Evolutionary conservation across 2,329 filamentous ascomycete species (phyloP).

Genomic region (Emmonsia crescens): DNA sequence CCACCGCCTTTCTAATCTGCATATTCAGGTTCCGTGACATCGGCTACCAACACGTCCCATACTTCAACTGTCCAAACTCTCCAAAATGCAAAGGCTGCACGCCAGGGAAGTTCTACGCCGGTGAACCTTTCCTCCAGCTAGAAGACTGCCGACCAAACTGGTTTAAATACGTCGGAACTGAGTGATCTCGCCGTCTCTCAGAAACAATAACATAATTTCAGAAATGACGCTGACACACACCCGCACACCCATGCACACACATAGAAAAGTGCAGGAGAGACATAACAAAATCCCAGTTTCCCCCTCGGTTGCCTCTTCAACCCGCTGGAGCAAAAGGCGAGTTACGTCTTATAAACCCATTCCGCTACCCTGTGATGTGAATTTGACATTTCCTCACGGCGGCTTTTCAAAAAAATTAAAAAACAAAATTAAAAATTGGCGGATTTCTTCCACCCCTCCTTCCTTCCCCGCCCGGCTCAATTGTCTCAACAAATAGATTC

Average conservation of each 20-base stretch:
- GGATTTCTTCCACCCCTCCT: background rate
- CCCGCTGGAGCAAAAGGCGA: background rate
- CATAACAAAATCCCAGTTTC: background rate
- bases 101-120: slow-evolving; percentile 80
- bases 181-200: slow-evolving; percentile 19
- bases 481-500: background rate
- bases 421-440: background rate
- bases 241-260: background rate
- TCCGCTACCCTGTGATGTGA: background rate
- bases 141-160: slow-evolving; percentile 94
- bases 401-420: background rate
- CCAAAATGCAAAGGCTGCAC: slow-evolving; percentile 83
- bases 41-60: slow-evolving; percentile 95
- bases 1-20: background rate
- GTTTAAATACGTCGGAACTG: slow-evolving; percentile 89
- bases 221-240: background rate
- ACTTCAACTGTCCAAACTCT: slow-evolving; percentile 97
- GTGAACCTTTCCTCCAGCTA: slow-evolving; percentile 69
- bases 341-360: background rate
- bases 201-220: background rate
- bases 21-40: slow-evolving; percentile 86
- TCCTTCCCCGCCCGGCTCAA: background rate
- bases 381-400: background rate
- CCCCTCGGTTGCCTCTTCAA: background rate
- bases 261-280: background rate